Conservation (phyloP, 192 early-diverging fungal species). For the Spizellomyces punctatus region DNA sequence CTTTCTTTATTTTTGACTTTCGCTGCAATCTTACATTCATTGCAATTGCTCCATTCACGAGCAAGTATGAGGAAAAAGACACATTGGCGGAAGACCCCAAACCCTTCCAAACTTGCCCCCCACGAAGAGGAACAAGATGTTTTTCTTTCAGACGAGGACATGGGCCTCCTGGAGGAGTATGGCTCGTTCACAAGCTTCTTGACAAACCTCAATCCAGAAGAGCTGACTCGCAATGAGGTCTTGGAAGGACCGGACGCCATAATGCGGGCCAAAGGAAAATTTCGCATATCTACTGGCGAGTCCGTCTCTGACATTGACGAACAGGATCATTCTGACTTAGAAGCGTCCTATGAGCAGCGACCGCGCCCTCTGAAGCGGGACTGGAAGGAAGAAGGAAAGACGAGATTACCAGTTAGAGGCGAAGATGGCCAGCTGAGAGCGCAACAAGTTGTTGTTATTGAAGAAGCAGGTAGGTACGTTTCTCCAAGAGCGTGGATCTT, state of each 20-base stretch:
- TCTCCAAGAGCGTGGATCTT: background rate
- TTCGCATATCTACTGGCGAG: constrained; percentile 26
- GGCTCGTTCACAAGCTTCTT: constrained; percentile 65
- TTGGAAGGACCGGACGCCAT: constrained; percentile 33
- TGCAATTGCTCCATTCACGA: background rate
- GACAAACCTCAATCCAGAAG: constrained; percentile 61
- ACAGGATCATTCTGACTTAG: constrained; percentile 49
- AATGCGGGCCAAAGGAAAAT: constrained; percentile 35
- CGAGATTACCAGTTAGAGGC: constrained; percentile 71
- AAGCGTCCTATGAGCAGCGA: constrained; percentile 67
- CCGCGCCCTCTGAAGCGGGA: constrained; percentile 55
- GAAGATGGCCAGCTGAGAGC: constrained; percentile 59
- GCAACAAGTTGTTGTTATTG: constrained; percentile 42
- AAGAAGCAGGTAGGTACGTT: background rate
- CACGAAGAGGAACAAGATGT: constrained; percentile 57
- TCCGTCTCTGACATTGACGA: constrained; percentile 35
- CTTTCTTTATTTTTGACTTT: no score
- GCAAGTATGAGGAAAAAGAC: constrained; percentile 32
- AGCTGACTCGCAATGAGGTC: constrained; percentile 49
- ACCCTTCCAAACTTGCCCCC: constrained; percentile 12
- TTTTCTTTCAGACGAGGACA: constrained; percentile 70
- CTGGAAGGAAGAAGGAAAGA: constrained; percentile 56
- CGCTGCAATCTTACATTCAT: no score
- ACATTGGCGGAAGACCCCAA: constrained; percentile 31
- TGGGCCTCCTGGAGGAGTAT: constrained; percentile 73